A percentile compares a stretch with the other conserved stretches of the same genome.
phyloP scores from a whole-genome alignment of 179 eudicot species.

The Vitellaria paradoxa region DNA sequence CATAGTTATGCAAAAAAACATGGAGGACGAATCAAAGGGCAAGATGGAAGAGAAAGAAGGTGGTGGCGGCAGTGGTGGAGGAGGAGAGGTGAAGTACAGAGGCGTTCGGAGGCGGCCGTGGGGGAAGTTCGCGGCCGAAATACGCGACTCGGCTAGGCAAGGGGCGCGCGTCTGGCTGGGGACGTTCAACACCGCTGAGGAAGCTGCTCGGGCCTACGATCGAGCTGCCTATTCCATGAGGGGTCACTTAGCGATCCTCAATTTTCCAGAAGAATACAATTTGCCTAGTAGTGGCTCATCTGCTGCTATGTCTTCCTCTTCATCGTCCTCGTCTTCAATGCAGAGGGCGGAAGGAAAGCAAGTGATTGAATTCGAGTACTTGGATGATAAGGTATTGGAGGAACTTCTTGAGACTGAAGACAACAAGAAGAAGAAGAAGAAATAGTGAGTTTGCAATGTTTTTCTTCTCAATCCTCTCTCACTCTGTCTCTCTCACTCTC shows the following conservation, averaged over 20 bases:
- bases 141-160: constrained; percentile 44
- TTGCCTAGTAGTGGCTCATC: constrained; percentile 23
- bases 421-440: constrained; percentile 13
- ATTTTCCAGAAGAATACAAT: constrained; percentile 50
- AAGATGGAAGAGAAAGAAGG: constrained; percentile 29
- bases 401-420: constrained; percentile 50
- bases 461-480: not conserved
- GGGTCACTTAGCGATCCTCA: constrained; percentile 55
- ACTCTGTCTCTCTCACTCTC: not conserved
- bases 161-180: constrained; percentile 61
- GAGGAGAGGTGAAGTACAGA: constrained; percentile 42
- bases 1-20: not conserved
- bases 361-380: constrained; percentile 49
- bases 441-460: not conserved
- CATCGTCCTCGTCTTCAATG: constrained; percentile 12
- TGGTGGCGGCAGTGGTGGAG: constrained; percentile 2
- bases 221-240: constrained; percentile 55
- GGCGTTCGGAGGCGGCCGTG: constrained; percentile 58
- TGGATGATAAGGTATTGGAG: constrained; percentile 56
- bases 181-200: constrained; percentile 48
- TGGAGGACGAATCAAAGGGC: not conserved
- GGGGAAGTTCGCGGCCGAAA: constrained; percentile 62
- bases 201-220: constrained; percentile 63
- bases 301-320: constrained; percentile 7
- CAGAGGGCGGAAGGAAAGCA: constrained; percentile 14